phyloP scores from a whole-genome alignment of 176 grass and related monocot species.

The Alloteropsis semialata region DNA sequence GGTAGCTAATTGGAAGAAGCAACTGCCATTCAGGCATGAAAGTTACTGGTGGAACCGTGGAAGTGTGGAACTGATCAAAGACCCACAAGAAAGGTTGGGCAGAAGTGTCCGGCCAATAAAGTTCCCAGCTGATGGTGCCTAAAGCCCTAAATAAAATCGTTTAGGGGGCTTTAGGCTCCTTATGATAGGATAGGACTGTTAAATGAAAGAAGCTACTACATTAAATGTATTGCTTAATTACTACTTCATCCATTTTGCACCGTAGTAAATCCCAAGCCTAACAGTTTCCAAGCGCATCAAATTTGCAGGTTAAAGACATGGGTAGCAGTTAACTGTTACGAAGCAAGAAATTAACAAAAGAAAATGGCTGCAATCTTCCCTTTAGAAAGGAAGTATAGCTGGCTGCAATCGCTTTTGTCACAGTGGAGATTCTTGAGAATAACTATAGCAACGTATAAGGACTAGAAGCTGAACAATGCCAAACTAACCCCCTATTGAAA shows the following conservation, averaged over 20 bases:
- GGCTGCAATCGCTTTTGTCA: background rate
- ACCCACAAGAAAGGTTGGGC: background rate
- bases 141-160: background rate
- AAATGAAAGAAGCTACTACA: background rate
- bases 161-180: background rate
- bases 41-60: background rate
- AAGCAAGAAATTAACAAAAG: background rate
- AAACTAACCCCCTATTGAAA: background rate
- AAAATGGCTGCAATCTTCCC: background rate
- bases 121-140: background rate
- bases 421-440: background rate
- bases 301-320: background rate
- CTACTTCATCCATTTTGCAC: background rate
- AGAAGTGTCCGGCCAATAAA: background rate
- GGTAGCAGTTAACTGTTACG: background rate
- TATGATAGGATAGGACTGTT: background rate
- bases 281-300: background rate
- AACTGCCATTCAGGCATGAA: background rate
- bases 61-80: background rate
- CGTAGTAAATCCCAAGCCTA: background rate
- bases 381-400: background rate
- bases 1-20: background rate
- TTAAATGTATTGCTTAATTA: background rate
- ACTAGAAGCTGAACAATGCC: background rate
- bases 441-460: background rate